Conservation (phyloP, 1,139 yeast species). For the Pichia inconspicua region DNA sequence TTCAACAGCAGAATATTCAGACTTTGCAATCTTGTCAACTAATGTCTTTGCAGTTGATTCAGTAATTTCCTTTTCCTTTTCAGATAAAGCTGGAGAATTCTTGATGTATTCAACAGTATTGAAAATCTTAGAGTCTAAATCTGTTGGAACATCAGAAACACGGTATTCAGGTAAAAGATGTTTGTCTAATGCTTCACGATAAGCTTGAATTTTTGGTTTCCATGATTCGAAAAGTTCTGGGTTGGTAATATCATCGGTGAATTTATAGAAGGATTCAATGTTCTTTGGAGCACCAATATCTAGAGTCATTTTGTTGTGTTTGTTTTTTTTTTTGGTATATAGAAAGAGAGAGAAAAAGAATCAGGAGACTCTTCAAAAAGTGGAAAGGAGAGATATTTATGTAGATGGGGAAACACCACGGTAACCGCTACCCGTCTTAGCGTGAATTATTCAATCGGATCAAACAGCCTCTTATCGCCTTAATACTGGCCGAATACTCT, state of each 20-base stretch:
- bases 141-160: constrained; percentile 35
- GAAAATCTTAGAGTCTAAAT: constrained; percentile 36
- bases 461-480: background rate
- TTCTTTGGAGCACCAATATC: constrained; percentile 22
- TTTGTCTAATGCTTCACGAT: constrained; percentile 36
- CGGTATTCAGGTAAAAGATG: constrained; percentile 38
- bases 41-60: constrained; percentile 36
- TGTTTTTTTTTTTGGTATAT: too few relatives aligned
- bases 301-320: constrained; percentile 1
- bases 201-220: constrained; percentile 45
- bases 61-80: constrained; percentile 41
- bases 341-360: too few relatives aligned
- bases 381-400: background rate
- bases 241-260: constrained; percentile 25
- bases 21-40: constrained; percentile 31
- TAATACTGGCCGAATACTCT: background rate
- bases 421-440: background rate
- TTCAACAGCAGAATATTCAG: constrained; percentile 31
- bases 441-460: background rate
- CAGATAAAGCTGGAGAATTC: constrained; percentile 37
- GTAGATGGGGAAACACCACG: background rate
- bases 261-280: constrained; percentile 23
- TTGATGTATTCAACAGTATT: constrained; percentile 40
- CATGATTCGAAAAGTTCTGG: constrained; percentile 30
- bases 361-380: too few relatives aligned